A percentile compares a stretch with the other conserved stretches of the same genome.
These are phyloP conservation scores for Chaetothyriales sp. DNA, from an alignment of 2,329 filamentous ascomycete species.

Conservation along the genomic window DNA sequence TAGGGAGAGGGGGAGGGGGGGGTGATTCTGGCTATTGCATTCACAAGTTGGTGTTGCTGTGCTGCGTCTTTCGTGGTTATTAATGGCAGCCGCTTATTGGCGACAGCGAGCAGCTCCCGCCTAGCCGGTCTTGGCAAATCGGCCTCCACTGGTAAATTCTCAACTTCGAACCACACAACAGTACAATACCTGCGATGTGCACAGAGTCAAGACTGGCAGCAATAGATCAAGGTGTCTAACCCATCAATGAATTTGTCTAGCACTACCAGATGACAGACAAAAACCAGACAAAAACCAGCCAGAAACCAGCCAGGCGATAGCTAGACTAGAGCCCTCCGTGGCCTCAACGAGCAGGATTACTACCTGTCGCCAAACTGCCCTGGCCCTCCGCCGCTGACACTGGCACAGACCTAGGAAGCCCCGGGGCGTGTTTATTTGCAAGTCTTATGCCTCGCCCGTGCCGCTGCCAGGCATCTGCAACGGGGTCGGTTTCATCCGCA, in stretches of 20 bases:
- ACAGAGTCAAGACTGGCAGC: too few species aligned
- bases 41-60: background rate
- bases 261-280: too few species aligned
- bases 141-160: too few species aligned
- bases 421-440: slow-evolving; percentile 5
- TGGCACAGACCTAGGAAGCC: background rate
- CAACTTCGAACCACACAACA: too few species aligned
- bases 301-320: too few species aligned
- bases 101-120: background rate
- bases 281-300: too few species aligned
- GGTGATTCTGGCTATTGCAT: background rate
- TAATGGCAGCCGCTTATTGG: background rate
- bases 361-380: background rate
- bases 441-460: slow-evolving; percentile 17
- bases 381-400: background rate
- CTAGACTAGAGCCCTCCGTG: too few species aligned
- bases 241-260: too few species aligned
- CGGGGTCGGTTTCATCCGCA: slow-evolving; percentile 3
- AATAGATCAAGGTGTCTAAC: too few species aligned
- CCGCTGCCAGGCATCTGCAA: slow-evolving; percentile 17
- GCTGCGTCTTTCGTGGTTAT: background rate
- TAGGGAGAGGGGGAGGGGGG: background rate
- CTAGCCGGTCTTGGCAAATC: too few species aligned
- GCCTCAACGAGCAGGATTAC: background rate
- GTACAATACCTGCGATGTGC: too few species aligned